A percentile compares a stretch with the other conserved stretches of the same genome.
These are phyloP conservation scores for Tothia fuscella DNA, from an alignment of 2,329 filamentous ascomycete genomes.

Conservation along the genomic window DNA sequence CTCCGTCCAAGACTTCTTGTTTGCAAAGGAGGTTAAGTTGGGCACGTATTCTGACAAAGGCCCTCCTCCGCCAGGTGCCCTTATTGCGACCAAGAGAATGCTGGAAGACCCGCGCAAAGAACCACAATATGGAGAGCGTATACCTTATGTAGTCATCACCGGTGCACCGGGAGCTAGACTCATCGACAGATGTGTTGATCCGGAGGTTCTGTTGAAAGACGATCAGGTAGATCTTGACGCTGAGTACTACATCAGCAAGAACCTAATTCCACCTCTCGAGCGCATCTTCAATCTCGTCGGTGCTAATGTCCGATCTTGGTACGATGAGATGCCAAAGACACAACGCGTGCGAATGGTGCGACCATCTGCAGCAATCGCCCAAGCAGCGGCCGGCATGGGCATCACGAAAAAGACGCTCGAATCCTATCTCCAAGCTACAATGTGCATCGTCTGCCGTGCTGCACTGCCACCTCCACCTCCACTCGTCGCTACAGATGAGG, in stretches of 20 bases:
- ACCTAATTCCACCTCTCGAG: constrained; percentile 86
- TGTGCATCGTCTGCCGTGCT: constrained; percentile 64
- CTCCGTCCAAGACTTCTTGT: constrained; percentile 91
- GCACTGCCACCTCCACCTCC: constrained; percentile 37
- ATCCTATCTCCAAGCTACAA: constrained; percentile 73
- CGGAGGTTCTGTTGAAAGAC: constrained; percentile 67
- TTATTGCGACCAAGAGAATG: constrained; percentile 81
- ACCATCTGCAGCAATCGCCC: constrained; percentile 18
- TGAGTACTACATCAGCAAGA: constrained; percentile 95
- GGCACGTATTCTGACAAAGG: constrained; percentile 78
- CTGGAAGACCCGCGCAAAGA: constrained; percentile 74
- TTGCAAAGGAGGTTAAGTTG: constrained; percentile 81
- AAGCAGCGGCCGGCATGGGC: constrained; percentile 16
- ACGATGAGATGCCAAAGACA: constrained; percentile 90
- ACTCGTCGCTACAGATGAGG: constrained; percentile 8
- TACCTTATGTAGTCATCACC: constrained; percentile 87
- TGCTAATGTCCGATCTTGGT: constrained; percentile 83
- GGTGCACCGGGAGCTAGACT: constrained; percentile 77
- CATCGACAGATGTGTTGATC: constrained; percentile 80
- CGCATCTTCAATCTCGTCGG: constrained; percentile 95
- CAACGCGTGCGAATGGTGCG: constrained; percentile 60
- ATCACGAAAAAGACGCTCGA: constrained; percentile 65
- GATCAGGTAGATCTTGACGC: constrained; percentile 74
- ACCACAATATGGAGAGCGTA: constrained; percentile 87
- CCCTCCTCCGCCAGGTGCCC: constrained; percentile 69